Evolutionary conservation across 1,139 yeast genomes (phyloP).

Genomic region (Hyphopichia wangnamkhiaoensis): DNA sequence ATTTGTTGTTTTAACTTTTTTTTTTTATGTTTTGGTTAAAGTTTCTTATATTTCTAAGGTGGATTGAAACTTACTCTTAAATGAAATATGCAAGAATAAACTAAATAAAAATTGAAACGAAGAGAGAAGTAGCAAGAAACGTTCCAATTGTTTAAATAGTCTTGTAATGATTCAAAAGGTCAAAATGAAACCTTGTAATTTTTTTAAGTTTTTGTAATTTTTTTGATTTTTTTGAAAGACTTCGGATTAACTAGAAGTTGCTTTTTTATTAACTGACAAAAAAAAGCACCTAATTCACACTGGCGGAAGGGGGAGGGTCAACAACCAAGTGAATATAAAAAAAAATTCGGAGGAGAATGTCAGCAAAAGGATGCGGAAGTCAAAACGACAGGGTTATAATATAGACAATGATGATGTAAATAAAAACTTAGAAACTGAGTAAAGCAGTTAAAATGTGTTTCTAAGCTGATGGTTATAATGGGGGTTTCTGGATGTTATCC

Average conservation of each 20-base stretch:
- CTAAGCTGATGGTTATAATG: not conserved
- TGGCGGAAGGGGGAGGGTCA: constrained; percentile 40
- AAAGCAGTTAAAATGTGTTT: too few relatives aligned
- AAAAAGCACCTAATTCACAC: constrained; percentile 16
- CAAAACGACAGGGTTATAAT: constrained; percentile 6
- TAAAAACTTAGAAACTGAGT: constrained; percentile 5
- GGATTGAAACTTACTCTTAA: constrained; percentile 49
- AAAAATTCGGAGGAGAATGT: constrained; percentile 11
- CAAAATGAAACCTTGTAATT: not conserved
- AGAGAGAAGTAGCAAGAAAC: constrained; percentile 56
- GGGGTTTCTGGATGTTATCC: constrained; percentile 36
- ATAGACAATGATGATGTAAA: not conserved
- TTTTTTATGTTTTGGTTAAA: not conserved
- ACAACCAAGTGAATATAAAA: constrained; percentile 28
- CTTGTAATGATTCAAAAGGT: not conserved
- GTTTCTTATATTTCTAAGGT: constrained; percentile 20
- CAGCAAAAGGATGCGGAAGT: constrained; percentile 16
- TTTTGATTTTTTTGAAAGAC: constrained; percentile 1
- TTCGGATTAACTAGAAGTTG: too few relatives aligned
- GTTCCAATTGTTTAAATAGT: constrained; percentile 29
- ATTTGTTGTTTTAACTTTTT: constrained; percentile 8
- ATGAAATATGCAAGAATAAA: constrained; percentile 10
- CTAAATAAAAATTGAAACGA: constrained; percentile 36
- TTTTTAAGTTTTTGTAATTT: constrained; percentile 1
- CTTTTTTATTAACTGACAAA: constrained; percentile 11